phyloP scores from a whole-genome alignment of 371 early-diverging fungal genomes.

The Sporodiniella umbellata region DNA sequence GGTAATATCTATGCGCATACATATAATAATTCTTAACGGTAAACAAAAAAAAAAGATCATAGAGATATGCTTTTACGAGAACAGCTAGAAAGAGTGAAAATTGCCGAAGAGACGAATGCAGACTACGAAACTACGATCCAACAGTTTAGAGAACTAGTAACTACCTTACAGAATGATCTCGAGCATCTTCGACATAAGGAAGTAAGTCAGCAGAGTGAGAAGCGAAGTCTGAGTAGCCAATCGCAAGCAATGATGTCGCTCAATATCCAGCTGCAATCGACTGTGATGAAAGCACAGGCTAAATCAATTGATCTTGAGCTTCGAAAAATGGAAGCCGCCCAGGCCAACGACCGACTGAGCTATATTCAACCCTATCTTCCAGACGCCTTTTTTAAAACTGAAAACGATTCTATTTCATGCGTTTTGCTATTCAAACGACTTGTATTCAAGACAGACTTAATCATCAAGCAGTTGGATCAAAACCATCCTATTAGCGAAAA shows the following conservation, averaged over 20 bases:
- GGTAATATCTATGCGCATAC: constrained; percentile 10
- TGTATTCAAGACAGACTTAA: constrained; percentile 74
- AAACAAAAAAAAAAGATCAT: constrained; percentile 39
- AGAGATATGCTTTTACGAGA: constrained; percentile 70
- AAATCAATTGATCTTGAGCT: constrained; percentile 90
- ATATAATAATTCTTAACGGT: neutral
- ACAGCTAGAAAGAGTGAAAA: constrained; percentile 52
- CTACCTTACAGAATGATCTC: constrained; percentile 72
- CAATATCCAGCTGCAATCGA: constrained; percentile 76
- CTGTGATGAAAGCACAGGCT: constrained; percentile 82
- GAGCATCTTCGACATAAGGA: constrained; percentile 67
- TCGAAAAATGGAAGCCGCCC: constrained; percentile 78
- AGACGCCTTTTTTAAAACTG: constrained; percentile 76
- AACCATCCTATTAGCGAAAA: constrained; percentile 57
- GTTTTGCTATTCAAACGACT: constrained; percentile 77
- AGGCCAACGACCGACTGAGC: constrained; percentile 76
- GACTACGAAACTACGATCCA: constrained; percentile 84
- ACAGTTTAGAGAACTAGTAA: constrained; percentile 87
- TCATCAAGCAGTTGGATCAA: constrained; percentile 77
- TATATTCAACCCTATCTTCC: constrained; percentile 79
- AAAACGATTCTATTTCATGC: constrained; percentile 77
- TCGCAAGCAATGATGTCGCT: constrained; percentile 83
- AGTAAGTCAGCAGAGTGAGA: constrained; percentile 53
- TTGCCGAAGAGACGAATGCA: constrained; percentile 74
- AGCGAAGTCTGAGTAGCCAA: constrained; percentile 57